phyloP scores from a whole-genome alignment of 139 green algal species.

The Tetradesmus lagerheimii region DNA sequence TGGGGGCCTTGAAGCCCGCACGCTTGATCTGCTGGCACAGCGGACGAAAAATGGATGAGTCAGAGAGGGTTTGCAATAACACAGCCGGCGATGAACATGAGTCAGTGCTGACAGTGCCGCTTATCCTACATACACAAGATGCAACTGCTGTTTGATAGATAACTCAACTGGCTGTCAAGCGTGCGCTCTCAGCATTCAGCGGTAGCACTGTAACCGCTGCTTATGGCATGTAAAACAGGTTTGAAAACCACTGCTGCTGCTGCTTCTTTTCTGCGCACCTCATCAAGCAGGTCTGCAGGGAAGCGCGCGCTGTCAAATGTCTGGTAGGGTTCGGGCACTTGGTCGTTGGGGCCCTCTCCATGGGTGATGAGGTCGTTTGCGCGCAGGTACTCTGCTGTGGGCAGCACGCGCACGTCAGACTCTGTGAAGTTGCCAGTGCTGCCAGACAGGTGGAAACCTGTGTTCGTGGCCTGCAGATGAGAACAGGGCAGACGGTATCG shows the following conservation, averaged over 20 bases:
- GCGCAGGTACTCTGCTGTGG: conserved; percentile 29
- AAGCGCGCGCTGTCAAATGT: conserved; percentile 84
- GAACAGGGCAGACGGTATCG: background rate
- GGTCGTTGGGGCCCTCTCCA: conserved; percentile 51
- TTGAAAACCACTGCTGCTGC: background rate
- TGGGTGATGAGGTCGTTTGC: conserved; percentile 74
- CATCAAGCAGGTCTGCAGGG: conserved; percentile 79
- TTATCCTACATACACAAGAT: background rate
- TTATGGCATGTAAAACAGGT: too few relatives aligned
- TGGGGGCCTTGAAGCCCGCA: conserved; percentile 86
- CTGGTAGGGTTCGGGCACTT: conserved; percentile 75
- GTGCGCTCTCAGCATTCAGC: background rate
- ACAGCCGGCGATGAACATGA: too few relatives aligned
- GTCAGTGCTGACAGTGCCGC: background rate
- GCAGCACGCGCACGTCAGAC: conserved; percentile 39
- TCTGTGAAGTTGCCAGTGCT: conserved; percentile 18
- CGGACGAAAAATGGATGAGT: conserved; percentile 26
- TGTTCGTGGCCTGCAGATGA: background rate
- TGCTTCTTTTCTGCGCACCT: conserved; percentile 61
- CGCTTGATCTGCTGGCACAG: conserved; percentile 71
- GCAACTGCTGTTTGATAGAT: background rate
- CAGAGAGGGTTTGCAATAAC: background rate
- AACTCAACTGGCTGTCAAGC: background rate
- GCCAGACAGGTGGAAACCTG: conserved; percentile 12
- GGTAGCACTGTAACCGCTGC: background rate